Conservation (phyloP, 331 rosid genomes). For the Rhamnella rubrinervis region DNA sequence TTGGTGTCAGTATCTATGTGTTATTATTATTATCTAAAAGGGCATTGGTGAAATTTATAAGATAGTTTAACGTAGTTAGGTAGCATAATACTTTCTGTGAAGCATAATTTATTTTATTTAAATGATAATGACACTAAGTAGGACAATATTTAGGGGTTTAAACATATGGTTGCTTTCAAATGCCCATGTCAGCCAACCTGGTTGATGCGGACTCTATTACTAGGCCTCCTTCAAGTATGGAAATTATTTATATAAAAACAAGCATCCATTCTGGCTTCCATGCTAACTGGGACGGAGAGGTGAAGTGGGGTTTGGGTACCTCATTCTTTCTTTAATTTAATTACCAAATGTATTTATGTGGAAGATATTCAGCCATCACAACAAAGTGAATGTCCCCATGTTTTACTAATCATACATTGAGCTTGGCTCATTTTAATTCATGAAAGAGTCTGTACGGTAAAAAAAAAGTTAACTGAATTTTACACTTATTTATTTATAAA, state of each 20-base stretch:
- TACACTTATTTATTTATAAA: too few relatives aligned
- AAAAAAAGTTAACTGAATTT: too few relatives aligned
- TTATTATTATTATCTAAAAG: too few relatives aligned
- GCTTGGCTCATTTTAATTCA: too few relatives aligned
- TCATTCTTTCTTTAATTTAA: neutral
- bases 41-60: too few relatives aligned
- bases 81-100: neutral
- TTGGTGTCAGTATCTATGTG: too few relatives aligned
- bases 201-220: conserved; percentile 30
- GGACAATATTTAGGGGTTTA: conserved; percentile 28
- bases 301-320: conserved; percentile 5
- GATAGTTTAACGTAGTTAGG: neutral
- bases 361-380: neutral
- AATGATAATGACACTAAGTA: conserved; percentile 28
- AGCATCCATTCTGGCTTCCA: neutral
- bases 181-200: conserved; percentile 30
- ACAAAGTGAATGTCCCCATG: neutral
- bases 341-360: neutral
- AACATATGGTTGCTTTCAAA: conserved; percentile 9
- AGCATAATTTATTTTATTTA: conserved; percentile 11
- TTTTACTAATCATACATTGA: too few relatives aligned
- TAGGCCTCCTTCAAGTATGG: neutral
- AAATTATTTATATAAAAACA: too few relatives aligned
- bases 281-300: conserved; percentile 1
- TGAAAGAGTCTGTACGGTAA: too few relatives aligned